Evolutionary conservation across 345 rosid genomes (phyloP).

Genomic region (Salix koriyanagi): DNA sequence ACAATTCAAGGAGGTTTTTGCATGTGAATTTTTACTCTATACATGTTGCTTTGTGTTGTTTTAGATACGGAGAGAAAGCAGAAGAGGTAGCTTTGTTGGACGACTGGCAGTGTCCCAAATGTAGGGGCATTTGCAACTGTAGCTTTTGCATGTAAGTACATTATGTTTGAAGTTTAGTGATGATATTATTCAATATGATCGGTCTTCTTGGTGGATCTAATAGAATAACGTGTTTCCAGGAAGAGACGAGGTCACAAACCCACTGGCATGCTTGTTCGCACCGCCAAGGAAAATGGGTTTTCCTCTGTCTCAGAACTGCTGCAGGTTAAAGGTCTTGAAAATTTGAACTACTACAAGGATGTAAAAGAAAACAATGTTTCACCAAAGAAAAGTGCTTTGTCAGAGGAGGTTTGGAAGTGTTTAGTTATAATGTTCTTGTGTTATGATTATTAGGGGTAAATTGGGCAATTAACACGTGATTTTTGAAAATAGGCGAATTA

Average conservation of each 20-base stretch:
- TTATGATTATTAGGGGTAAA: background rate
- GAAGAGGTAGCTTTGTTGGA: conserved; percentile 41
- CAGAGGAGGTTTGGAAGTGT: conserved; percentile 25
- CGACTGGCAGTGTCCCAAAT: conserved; percentile 77
- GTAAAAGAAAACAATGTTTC: conserved; percentile 19
- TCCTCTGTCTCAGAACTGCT: conserved; percentile 69
- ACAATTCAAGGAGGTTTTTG: background rate
- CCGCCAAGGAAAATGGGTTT: conserved; percentile 65
- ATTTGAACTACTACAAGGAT: conserved; percentile 20
- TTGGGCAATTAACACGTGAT: too few species aligned
- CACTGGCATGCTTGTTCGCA: conserved; percentile 57
- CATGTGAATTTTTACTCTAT: background rate
- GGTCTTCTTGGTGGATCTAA: background rate
- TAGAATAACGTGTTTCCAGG: conserved; percentile 36
- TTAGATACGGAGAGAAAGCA: conserved; percentile 71
- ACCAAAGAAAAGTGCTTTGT: conserved; percentile 18
- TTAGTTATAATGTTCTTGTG: background rate
- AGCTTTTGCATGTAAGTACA: conserved; percentile 67
- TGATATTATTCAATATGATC: background rate
- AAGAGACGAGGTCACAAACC: conserved; percentile 67
- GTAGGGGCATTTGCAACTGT: conserved; percentile 80
- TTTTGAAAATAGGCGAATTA: too few species aligned
- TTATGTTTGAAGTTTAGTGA: background rate
- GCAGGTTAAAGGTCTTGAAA: conserved; percentile 37
- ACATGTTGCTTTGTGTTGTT: background rate